Evolutionary conservation across 345 rosid species (phyloP), one percentile per base, ranked within the genome.

Genomic region (Aegle marmelos): DNA sequence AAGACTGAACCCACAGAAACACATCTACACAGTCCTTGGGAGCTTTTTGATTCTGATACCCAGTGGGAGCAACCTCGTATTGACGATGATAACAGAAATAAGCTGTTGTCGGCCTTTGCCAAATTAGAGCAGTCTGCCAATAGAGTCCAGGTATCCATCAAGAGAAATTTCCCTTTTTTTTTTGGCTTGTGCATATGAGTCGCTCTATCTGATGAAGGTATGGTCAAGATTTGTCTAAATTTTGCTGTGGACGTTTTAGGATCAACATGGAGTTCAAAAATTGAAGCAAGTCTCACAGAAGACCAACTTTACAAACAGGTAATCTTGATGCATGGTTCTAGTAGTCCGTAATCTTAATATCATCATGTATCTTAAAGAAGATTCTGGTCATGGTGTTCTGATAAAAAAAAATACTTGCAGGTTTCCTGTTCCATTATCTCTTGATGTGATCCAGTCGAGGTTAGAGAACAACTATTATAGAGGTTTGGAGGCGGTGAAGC

Each of bases 21-120:
- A 24, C 94, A 90, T 78, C 85, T 83, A 31, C 99, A 97, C 88
- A 94, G 99, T 84, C 99, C 99, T 4, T 97, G 99, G 98, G 99
- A 97, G 89, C 98, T 97, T 82, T 97, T 90, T 82, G 97, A 97
- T 73, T 83, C 87, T 24, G 90, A 87, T 75, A 83, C 89, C 63
- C 82, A 72, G 82, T 94, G 91, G 91, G 93, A 88, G 79, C 95
- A 89, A 71, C 98, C 91, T 70, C 87, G 73, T 77, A 88, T 97
- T 71, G 95, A 90, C 78, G 90, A 88, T 72, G 82, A 85, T 78
- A 69, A 50, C 58, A 88, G 89, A 79, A 83, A 76, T 48, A 83
- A 83, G 86, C 85, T 94, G 80, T 81, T 93, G 53, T 75, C 78
- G 11, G 92, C 93, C 73, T 83, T 94, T 62, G 76, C 72, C 54